phyloP scores from a whole-genome alignment of 768 basidiomycete genomes.

The Cystofilobasidium capitatum region DNA sequence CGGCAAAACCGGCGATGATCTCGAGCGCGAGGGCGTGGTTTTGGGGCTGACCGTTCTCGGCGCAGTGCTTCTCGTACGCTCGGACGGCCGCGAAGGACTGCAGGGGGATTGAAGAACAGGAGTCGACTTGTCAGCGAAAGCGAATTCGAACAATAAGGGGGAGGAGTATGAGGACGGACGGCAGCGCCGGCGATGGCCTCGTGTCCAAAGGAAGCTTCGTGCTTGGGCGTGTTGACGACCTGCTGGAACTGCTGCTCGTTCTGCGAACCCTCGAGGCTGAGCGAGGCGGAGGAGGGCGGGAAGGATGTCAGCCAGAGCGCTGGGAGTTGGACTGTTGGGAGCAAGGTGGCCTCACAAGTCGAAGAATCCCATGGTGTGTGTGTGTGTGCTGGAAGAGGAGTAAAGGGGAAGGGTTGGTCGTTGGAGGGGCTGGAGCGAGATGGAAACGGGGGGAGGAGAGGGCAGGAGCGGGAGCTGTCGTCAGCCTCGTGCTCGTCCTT shows the following conservation, averaged over 20 bases:
- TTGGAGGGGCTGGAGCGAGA: not conserved
- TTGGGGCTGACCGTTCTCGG: slow-evolving; percentile 38
- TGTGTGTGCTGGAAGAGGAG: not conserved
- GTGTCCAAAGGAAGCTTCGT: slow-evolving; percentile 1
- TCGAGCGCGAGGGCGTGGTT: slow-evolving; percentile 29
- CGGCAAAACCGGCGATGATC: slow-evolving; percentile 39
- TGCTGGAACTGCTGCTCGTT: not conserved
- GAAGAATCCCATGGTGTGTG: not conserved
- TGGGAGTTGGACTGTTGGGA: not conserved
- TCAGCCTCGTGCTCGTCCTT: too few relatives aligned
- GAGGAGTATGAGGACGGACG: not conserved
- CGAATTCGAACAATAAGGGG: not conserved
- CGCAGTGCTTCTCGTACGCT: slow-evolving; percentile 38
- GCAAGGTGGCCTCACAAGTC: not conserved
- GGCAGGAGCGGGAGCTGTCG: too few relatives aligned
- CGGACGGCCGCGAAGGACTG: slow-evolving; percentile 14
- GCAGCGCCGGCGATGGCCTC: slow-evolving; percentile 4
- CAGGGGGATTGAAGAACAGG: not conserved
- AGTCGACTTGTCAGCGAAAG: not conserved
- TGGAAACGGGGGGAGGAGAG: not conserved
- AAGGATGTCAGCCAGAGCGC: not conserved
- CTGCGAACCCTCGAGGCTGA: slow-evolving; percentile 1
- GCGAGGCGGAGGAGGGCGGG: not conserved
- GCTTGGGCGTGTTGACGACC: not conserved
- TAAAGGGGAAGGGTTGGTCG: not conserved